Evolutionary conservation across 148 eudicot genomes (phyloP).

Genomic region (Agrostemma githago): DNA sequence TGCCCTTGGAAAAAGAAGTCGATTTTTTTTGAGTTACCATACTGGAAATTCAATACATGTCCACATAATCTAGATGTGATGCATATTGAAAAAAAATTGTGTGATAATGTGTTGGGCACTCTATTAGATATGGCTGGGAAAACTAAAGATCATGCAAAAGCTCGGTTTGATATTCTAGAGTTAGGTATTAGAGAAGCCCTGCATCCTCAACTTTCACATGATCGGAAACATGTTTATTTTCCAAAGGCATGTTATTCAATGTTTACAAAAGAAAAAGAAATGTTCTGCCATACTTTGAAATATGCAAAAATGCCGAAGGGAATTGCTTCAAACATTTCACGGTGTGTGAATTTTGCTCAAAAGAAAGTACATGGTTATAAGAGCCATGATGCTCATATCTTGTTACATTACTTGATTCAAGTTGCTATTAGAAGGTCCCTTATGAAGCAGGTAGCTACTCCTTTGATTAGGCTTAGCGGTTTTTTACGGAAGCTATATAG

Average conservation of each 20-base stretch:
- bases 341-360: no score
- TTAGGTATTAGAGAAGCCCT: background rate
- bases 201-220: background rate
- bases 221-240: background rate
- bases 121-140: slow-evolving; percentile 1
- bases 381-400: slow-evolving; percentile 2
- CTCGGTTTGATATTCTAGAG: slow-evolving; percentile 9
- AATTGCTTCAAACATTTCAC: background rate
- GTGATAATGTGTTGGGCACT: slow-evolving; percentile 6
- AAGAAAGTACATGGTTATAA: no score
- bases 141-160: slow-evolving; percentile 16
- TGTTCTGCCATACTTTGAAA: background rate
- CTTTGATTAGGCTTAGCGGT: slow-evolving; percentile 4
- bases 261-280: background rate
- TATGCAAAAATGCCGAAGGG: slow-evolving; percentile 11
- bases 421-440: no score
- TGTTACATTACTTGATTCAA: slow-evolving; percentile 4
- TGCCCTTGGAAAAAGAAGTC: background rate
- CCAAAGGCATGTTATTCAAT: slow-evolving; percentile 7
- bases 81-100: slow-evolving; percentile 12
- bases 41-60: background rate
- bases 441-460: background rate
- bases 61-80: background rate
- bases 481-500: background rate
- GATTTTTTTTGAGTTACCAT: slow-evolving; percentile 8